Conservation (phyloP, 1,284 basidiomycete species). For the Xerocomus minutiporus region DNA sequence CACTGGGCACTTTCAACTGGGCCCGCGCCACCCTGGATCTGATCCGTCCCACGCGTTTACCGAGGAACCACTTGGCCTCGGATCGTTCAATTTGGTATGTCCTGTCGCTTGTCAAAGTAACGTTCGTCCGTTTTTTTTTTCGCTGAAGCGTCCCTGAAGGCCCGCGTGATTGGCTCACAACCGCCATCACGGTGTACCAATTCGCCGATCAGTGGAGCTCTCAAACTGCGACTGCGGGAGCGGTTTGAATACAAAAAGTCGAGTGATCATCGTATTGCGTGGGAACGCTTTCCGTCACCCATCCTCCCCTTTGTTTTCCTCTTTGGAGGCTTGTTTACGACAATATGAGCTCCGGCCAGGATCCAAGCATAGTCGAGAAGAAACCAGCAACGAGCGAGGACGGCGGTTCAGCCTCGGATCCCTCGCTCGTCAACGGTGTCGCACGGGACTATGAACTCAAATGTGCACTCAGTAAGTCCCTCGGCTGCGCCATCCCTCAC, state of each 20-base stretch:
- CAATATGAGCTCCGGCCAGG: slow-evolving; percentile 8
- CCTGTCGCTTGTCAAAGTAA: background rate
- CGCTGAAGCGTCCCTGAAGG: background rate
- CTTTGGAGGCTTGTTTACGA: background rate
- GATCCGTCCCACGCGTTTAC: background rate
- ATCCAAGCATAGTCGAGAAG: slow-evolving; percentile 17
- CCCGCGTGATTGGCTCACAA: background rate
- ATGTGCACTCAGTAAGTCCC: slow-evolving; percentile 23
- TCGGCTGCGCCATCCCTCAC: background rate
- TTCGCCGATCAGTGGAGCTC: background rate
- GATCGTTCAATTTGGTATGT: background rate
- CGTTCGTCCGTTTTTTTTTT: background rate
- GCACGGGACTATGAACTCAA: slow-evolving; percentile 30
- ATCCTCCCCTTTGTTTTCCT: background rate
- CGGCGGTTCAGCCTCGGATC: slow-evolving; percentile 2
- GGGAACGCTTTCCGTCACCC: slow-evolving; percentile 13
- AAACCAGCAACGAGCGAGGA: slow-evolving; percentile 13
- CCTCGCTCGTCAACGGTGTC: slow-evolving; percentile 17
- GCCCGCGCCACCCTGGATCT: background rate
- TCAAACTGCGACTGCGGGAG: background rate
- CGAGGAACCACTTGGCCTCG: background rate
- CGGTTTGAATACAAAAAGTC: slow-evolving; percentile 19
- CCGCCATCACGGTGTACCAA: background rate
- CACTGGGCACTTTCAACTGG: too few relatives aligned
- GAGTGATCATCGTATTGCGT: slow-evolving; percentile 3